Evolutionary conservation across 192 early-diverging fungal species (phyloP).

Genomic region (Rhizophagus sp.): DNA sequence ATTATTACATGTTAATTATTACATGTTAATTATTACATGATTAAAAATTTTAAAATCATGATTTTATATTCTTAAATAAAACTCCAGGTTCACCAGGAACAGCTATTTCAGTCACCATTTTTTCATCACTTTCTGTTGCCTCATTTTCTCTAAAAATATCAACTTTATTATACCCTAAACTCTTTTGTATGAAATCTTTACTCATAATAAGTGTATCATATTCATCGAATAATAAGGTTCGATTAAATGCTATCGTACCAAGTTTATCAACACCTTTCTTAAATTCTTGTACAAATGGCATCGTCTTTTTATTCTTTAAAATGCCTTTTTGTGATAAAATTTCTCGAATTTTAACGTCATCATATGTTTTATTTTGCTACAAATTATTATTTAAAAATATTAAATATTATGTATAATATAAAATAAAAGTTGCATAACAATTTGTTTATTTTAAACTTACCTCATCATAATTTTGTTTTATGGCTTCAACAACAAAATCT

Average conservation of each 20-base stretch:
- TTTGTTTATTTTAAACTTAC: neutral
- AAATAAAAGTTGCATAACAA: too few species aligned
- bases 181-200: constrained; percentile 56
- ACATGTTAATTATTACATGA: too few species aligned
- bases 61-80: constrained; percentile 49
- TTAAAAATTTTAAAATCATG: too few species aligned
- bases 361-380: constrained; percentile 56
- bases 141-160: constrained; percentile 51
- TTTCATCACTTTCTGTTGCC: constrained; percentile 39
- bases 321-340: constrained; percentile 68
- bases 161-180: constrained; percentile 59
- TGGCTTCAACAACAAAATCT: constrained; percentile 57
- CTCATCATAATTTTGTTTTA: constrained; percentile 60
- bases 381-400: neutral
- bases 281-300: constrained; percentile 92
- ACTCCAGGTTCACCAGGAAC: constrained; percentile 61
- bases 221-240: constrained; percentile 84
- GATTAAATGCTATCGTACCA: constrained; percentile 77
- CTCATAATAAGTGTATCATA: constrained; percentile 58
- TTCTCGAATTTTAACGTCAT: constrained; percentile 73
- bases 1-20: too few species aligned
- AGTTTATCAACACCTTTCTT: constrained; percentile 76
- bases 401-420: too few species aligned
- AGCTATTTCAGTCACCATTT: constrained; percentile 49
- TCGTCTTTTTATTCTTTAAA: constrained; percentile 93